phyloP scores from a whole-genome alignment of 331 rosid species.

The Pyrus hybrid region DNA sequence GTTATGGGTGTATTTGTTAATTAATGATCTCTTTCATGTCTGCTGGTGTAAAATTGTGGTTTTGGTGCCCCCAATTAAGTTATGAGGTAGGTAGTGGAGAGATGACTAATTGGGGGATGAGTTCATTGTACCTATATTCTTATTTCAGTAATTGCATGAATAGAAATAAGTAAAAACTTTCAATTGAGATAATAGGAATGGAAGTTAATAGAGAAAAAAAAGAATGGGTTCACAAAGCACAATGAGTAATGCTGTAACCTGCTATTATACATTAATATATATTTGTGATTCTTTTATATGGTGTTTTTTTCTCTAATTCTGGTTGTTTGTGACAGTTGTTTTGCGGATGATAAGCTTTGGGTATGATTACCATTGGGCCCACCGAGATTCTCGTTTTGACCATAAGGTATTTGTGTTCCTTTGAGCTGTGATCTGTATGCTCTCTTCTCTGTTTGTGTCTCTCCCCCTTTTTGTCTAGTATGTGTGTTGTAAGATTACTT shows the following conservation, averaged over 20 bases:
- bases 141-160: not conserved
- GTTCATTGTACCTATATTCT: not conserved
- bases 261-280: not conserved
- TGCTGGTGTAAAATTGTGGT: not conserved
- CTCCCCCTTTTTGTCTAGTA: not conserved
- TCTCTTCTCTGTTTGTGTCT: not conserved
- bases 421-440: not conserved
- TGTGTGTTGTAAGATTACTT: not conserved
- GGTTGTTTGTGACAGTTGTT: conserved; percentile 58
- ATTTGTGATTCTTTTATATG: not conserved
- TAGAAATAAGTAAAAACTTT: not conserved
- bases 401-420: conserved; percentile 43
- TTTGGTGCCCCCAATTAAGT: not conserved
- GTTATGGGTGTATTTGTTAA: not conserved
- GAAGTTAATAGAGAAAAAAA: not conserved
- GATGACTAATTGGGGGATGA: not conserved
- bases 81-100: not conserved
- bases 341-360: conserved; percentile 97
- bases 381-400: conserved; percentile 55
- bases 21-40: not conserved
- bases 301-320: not conserved
- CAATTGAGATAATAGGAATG: not conserved
- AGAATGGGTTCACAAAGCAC: not conserved
- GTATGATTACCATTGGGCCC: conserved; percentile 76
- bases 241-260: not conserved